Base-by-base conservation (phyloP, 441 rosid species). In the Croton laevigatus region DNA sequence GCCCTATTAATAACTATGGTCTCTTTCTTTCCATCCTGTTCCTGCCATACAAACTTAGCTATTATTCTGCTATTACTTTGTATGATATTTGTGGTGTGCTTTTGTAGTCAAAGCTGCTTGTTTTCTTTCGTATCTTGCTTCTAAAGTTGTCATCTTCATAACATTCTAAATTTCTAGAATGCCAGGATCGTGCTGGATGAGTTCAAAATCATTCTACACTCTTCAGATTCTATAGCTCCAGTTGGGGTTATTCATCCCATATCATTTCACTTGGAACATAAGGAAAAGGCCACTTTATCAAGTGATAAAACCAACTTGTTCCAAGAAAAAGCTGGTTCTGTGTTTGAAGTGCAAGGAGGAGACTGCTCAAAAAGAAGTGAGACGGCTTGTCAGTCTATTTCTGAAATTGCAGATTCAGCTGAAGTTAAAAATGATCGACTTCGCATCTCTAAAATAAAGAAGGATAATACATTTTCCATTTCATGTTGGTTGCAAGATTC, bases 171-270 rank as follows among this genome's bases (percentile, higher is more conserved):
- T 76, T 80, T 72, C 72, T 83, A 93, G 97, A 84, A 89, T 85
- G 93, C 91, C 73, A 80, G 89, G 82, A 89, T 95, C 11, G 78
- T 87, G 77, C 90, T 95, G 65, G 96, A 93, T 81, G 92, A 93
- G 71, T 93, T 76, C 79, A 80, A 84, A 83, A 86, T 80, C 74
- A 76, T 87, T 36, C 88, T 84, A 65, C 97, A 91, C 80, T 95
- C 99, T 69, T 75, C 92, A 57, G 91, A 89, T 83, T 77, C 94
- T 54, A 87, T 95, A 71, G 99, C 99, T 73, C 94, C 97, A 70
- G 97, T 91, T 55, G 99, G 97, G 66, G 83, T 91, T 76, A 81
- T 95, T 73, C 98, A 95, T 78, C 98, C 97, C 27, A 70, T 81
- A 69, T 81, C 69, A 32, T 91, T 86, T 82, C 97, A 89, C 77